Percentiles rank a stretch among this genome's conserved stretches.
Conservation (phyloP, 73 alveolate species). For the Symbiodinium pilosum region DNA sequence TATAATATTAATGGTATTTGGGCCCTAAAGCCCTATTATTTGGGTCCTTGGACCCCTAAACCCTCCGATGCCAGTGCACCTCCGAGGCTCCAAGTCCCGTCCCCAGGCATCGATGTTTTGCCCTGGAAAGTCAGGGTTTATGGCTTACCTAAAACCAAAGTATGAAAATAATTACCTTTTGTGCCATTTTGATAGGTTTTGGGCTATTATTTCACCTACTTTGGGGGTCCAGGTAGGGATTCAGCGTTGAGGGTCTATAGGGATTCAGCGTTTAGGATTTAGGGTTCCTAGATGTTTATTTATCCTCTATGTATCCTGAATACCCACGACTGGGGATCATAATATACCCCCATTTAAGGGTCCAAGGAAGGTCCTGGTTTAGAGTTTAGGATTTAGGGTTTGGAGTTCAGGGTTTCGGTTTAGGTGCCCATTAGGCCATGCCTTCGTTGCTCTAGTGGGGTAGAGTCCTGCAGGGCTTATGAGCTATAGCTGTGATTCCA, state of each 20-base stretch:
- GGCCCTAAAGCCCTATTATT: neutral
- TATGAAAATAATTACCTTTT: too few species aligned
- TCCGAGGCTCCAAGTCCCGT: slow-evolving; percentile 53
- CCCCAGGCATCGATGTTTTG: slow-evolving; percentile 93
- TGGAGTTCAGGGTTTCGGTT: too few species aligned
- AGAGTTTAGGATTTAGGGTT: too few species aligned
- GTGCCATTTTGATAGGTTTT: neutral
- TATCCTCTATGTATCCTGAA: too few species aligned
- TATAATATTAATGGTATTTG: neutral
- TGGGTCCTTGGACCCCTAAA: neutral
- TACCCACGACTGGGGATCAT: too few species aligned
- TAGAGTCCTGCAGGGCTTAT: too few species aligned
- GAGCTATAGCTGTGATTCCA: too few species aligned
- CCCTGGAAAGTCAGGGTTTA: slow-evolving; percentile 8
- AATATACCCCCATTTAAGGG: too few species aligned
- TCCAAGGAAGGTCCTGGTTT: too few species aligned
- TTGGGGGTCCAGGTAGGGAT: neutral
- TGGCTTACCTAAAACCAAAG: neutral
- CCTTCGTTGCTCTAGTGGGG: too few species aligned
- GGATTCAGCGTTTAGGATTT: neutral
- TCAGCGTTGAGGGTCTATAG: neutral
- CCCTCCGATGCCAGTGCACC: neutral
- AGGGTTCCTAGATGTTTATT: neutral
- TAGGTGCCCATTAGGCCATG: too few species aligned
- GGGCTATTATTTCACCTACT: neutral